Conservation (phyloP, 306 rosid species). For the Citrullus mucosospermus region DNA sequence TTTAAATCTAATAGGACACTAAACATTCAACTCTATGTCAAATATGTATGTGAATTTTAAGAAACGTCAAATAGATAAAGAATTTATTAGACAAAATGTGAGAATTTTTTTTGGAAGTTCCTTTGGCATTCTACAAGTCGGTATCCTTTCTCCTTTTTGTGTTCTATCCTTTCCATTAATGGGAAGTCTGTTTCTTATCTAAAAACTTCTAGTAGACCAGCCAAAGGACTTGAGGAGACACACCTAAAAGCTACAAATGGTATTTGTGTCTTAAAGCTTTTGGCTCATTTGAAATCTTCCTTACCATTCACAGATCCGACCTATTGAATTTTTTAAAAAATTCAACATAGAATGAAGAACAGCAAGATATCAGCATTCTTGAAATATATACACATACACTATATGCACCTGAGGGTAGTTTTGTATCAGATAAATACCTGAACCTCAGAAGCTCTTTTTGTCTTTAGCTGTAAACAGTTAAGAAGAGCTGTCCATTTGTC, state of each 20-base stretch:
- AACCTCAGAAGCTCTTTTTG: slow-evolving; percentile 37
- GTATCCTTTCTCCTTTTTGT: neutral
- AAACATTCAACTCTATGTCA: no score
- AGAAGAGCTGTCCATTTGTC: slow-evolving; percentile 46
- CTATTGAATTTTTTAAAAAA: neutral
- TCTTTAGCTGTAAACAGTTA: slow-evolving; percentile 69
- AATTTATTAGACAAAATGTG: no score
- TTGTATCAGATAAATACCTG: slow-evolving; percentile 34
- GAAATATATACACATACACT: neutral
- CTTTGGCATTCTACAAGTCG: neutral
- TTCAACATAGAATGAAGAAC: neutral
- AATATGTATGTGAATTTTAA: no score
- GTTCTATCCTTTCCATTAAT: neutral
- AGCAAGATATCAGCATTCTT: neutral
- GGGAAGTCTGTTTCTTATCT: neutral
- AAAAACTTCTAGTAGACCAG: neutral
- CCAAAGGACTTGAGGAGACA: neutral
- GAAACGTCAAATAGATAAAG: no score
- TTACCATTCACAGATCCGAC: neutral
- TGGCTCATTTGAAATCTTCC: neutral
- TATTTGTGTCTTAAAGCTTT: neutral
- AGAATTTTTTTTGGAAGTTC: neutral
- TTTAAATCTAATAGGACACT: no score
- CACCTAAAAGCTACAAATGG: neutral
- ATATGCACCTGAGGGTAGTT: neutral